Conservation (phyloP, 1,284 basidiomycete genomes). For the Pseudozyma hubeiensis region DNA sequence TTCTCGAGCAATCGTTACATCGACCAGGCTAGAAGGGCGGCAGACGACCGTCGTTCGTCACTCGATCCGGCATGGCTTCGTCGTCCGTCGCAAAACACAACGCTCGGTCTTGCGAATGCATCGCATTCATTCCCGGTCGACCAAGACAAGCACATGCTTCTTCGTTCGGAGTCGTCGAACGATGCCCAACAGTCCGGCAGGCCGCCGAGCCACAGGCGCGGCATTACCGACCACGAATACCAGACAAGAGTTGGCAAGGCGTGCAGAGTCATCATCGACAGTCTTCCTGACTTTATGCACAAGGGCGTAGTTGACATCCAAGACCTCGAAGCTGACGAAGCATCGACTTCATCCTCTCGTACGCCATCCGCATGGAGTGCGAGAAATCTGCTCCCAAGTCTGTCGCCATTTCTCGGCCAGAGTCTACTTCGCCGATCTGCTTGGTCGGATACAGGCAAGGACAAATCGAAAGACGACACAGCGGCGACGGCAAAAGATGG, state of each 20-base stretch:
- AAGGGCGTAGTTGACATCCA: constrained; percentile 48
- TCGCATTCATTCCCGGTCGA: background rate
- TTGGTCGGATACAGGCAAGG: constrained; percentile 18
- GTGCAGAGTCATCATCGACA: constrained; percentile 44
- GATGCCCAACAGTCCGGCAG: background rate
- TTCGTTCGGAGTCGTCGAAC: constrained; percentile 7
- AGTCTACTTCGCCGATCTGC: constrained; percentile 24
- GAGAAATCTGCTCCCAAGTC: constrained; percentile 20
- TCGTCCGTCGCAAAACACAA: too few species aligned
- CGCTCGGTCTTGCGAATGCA: too few species aligned
- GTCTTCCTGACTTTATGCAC: constrained; percentile 50
- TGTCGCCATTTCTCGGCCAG: constrained; percentile 42
- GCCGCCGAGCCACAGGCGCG: background rate
- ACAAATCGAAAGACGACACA: constrained; percentile 1
- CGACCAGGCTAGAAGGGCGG: background rate
- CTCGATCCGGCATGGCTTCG: too few species aligned
- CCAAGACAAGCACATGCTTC: background rate
- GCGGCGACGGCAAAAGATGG: background rate
- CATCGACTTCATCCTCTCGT: background rate
- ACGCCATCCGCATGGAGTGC: constrained; percentile 11
- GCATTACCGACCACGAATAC: constrained; percentile 54
- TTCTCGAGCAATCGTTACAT: constrained; percentile 1
- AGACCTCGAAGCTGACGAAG: constrained; percentile 25
- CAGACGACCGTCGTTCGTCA: too few species aligned
- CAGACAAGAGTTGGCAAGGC: constrained; percentile 51